Conservation (phyloP, 768 basidiomycete genomes). For the Dioszegia aurantiaca region DNA sequence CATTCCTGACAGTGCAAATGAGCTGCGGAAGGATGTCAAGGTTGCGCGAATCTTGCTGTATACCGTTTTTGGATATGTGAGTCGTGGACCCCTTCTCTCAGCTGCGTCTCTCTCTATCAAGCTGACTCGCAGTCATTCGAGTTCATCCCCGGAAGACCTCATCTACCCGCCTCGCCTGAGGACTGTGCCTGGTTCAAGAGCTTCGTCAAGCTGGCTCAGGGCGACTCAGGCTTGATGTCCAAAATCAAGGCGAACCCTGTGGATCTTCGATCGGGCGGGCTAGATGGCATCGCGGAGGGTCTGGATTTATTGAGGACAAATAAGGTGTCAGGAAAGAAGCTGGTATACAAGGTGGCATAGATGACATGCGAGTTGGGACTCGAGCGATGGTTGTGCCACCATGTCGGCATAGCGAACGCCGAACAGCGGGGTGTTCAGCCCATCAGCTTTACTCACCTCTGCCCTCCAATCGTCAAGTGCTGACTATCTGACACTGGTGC, state of each 20-base stretch:
- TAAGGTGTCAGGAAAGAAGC: constrained; percentile 39
- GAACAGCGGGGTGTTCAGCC: neutral
- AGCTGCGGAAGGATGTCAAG: constrained; percentile 25
- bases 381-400: too few relatives aligned
- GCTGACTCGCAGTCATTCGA: constrained; percentile 33
- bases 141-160: constrained; percentile 21
- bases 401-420: too few relatives aligned
- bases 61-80: constrained; percentile 35
- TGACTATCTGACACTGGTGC: too few relatives aligned
- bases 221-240: constrained; percentile 20
- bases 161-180: constrained; percentile 27
- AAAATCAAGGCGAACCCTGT: constrained; percentile 43
- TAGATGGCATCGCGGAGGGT: constrained; percentile 39
- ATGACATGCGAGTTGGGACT: too few relatives aligned
- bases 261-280: constrained; percentile 36
- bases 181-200: constrained; percentile 27
- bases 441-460: too few relatives aligned
- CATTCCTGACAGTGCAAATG: constrained; percentile 21
- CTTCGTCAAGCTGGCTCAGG: constrained; percentile 14
- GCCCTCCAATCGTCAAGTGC: too few relatives aligned
- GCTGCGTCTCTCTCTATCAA: too few relatives aligned
- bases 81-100: too few relatives aligned
- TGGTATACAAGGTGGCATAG: constrained; percentile 30
- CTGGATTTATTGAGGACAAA: constrained; percentile 28
- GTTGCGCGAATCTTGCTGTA: constrained; percentile 34